Conservation (phyloP, 169 alveolate genomes). For the Plasmodium coatneyi region DNA sequence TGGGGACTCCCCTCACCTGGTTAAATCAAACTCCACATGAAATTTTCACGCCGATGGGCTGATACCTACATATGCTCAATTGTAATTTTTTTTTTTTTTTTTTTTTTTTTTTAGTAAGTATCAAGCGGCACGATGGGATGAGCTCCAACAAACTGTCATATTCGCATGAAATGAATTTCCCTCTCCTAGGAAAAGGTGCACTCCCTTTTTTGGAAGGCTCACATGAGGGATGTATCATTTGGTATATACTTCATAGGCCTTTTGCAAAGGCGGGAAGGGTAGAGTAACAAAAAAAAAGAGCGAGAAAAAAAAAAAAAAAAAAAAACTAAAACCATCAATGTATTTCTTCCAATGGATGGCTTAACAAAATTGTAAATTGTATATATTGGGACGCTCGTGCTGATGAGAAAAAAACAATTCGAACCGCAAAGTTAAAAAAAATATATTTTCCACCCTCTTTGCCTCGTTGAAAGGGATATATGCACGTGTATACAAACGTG, state of each 20-base stretch:
- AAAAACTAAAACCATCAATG: background rate
- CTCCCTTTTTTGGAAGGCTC: background rate
- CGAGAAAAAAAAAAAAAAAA: background rate
- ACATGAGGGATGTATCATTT: background rate
- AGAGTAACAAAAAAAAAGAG: background rate
- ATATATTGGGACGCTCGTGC: background rate
- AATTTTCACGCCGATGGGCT: background rate
- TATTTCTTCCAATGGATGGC: background rate
- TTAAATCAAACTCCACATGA: background rate
- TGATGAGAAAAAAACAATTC: background rate
- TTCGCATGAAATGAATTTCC: background rate
- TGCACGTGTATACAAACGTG: background rate
- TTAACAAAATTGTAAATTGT: background rate
- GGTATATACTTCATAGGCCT: background rate
- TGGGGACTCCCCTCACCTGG: background rate
- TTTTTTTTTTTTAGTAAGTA: background rate
- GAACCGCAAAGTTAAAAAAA: background rate
- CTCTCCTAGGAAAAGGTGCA: background rate
- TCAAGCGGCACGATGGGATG: background rate
- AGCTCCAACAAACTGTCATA: background rate
- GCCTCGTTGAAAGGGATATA: background rate
- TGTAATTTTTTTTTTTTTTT: background rate
- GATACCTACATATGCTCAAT: background rate
- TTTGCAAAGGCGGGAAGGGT: slow-evolving; percentile 2
- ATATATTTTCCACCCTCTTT: background rate